Conservation (phyloP, 2,329 filamentous ascomycete species). For the Fusarium clavum region DNA sequence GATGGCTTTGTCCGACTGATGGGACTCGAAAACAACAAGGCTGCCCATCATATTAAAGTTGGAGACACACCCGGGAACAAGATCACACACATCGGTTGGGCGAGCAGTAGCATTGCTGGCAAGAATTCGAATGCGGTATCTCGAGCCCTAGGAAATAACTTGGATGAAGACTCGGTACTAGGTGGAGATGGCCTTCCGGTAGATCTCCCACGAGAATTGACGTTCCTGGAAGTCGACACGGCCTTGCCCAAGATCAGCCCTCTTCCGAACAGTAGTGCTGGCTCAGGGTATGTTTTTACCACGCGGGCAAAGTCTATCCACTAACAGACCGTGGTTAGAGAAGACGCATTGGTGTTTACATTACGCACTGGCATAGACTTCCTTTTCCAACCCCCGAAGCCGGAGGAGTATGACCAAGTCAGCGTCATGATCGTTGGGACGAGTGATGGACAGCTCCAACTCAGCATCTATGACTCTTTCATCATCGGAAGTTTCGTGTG, state of each 20-base stretch:
- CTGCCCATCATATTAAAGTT: conserved; percentile 76
- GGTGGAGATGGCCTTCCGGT: conserved; percentile 41
- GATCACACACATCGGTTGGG: conserved; percentile 67
- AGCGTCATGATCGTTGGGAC: conserved; percentile 83
- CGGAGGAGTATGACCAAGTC: conserved; percentile 77
- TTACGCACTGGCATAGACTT: conserved; percentile 75
- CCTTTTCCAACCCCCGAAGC: conserved; percentile 71
- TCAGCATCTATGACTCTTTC: conserved; percentile 89
- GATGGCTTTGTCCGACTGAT: conserved; percentile 83
- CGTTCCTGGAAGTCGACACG: conserved; percentile 79
- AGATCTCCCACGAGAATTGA: conserved; percentile 78
- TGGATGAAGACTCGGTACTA: conserved; percentile 16
- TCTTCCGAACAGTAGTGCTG: conserved; percentile 70
- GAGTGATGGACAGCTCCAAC: conserved; percentile 75
- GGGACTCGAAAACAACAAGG: conserved; percentile 83
- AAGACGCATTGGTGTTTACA: conserved; percentile 75
- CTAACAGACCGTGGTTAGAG: conserved; percentile 46
- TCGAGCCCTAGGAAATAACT: conserved; percentile 27
- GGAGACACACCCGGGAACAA: conserved; percentile 56
- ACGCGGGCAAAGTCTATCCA: background rate
- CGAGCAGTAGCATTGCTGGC: conserved; percentile 57
- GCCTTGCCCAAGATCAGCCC: conserved; percentile 81
- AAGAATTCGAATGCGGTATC: conserved; percentile 36
- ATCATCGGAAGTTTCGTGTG: conserved; percentile 75
- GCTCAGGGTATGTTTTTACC: conserved; percentile 63